Base-by-base conservation (phyloP, 2,329 filamentous ascomycete genomes). In the Penicillium paneum region DNA sequence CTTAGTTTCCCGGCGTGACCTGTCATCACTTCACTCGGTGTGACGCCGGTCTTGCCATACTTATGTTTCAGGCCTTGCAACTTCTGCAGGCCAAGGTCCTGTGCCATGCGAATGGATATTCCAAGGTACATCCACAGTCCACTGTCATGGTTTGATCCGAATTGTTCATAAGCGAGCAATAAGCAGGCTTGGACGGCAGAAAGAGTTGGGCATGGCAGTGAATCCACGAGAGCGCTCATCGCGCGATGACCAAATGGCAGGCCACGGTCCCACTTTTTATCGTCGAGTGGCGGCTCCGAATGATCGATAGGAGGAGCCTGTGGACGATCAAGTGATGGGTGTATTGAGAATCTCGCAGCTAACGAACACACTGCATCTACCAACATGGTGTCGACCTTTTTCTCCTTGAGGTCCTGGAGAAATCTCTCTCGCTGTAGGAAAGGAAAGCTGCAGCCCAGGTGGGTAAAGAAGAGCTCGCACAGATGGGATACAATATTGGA, bases 81-180 rank as follows among this genome's bases (percentile, higher is more conserved):
- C 60, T 91, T 95, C 62, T 93, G 89, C 60, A 96, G 79, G 0
- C 91, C 91, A 10, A 96, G 74, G 66, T 91, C 88, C 56, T 90
- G 83, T 0, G 87, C 87, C 84, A 91, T 89, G 5, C 91, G 86
- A 56, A 96, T 96, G 0, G 91, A 87, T 48, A 93, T 86, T 0
- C 91, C 91, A 1, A 96, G 79, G 67, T 95, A 96, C 90, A 96
- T 95, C 91, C 91, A 96, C 7, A 96, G 73, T 0, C 90, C 90
- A 69, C 90, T 95, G 66, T 96, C 91, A 64, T 92, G 89, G 61
- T 90, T 90, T 11, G 89, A 89, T 1, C 91, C 91, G 63, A 96
- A 96, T 40, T 92, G 88, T 62, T 95, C 90, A 66, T 96, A 96
- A 0, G 90, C 91, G 74, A 96, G 83, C 28, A 96, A 76, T 11